These are phyloP conservation scores for Podila minutissima DNA, from an alignment of 192 early-diverging fungal species.

Conservation along the genomic window DNA sequence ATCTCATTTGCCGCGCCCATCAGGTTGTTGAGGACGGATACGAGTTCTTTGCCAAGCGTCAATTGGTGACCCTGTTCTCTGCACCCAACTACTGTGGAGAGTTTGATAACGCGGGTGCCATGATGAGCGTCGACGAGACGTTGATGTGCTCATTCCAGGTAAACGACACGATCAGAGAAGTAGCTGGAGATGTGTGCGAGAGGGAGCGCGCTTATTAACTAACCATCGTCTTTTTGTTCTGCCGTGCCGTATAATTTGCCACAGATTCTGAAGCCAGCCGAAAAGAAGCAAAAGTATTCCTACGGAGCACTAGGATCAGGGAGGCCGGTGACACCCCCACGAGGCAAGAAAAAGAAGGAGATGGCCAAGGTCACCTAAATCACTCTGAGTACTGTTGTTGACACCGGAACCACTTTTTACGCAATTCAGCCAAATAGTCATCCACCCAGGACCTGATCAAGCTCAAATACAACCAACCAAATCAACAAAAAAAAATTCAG, in stretches of 20 bases:
- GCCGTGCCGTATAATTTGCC: too few relatives aligned
- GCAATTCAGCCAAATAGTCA: conserved; percentile 6
- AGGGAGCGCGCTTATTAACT: too few relatives aligned
- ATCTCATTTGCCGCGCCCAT: conserved; percentile 97
- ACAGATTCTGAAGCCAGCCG: conserved; percentile 95
- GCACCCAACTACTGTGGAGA: conserved; percentile 97
- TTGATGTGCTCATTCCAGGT: conserved; percentile 89
- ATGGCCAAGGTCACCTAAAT: conserved; percentile 40
- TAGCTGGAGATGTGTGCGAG: too few relatives aligned
- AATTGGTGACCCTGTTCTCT: conserved; percentile 94
- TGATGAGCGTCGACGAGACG: conserved; percentile 90
- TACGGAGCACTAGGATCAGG: conserved; percentile 71
- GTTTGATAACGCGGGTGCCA: conserved; percentile 89
- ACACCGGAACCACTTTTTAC: conserved; percentile 5
- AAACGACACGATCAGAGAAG: neutral
- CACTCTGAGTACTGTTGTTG: neutral
- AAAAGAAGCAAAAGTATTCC: conserved; percentile 86
- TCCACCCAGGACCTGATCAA: neutral
- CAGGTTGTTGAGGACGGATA: conserved; percentile 99
- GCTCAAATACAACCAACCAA: neutral
- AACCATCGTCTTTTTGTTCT: too few relatives aligned
- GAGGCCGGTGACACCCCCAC: conserved; percentile 78
- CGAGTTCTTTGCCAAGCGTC: conserved; percentile 97
- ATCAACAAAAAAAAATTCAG: neutral
- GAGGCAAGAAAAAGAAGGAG: conserved; percentile 72